Evolutionary conservation across 2,329 filamentous ascomycete genomes (phyloP).

Genomic region (Fusarium robinianum): DNA sequence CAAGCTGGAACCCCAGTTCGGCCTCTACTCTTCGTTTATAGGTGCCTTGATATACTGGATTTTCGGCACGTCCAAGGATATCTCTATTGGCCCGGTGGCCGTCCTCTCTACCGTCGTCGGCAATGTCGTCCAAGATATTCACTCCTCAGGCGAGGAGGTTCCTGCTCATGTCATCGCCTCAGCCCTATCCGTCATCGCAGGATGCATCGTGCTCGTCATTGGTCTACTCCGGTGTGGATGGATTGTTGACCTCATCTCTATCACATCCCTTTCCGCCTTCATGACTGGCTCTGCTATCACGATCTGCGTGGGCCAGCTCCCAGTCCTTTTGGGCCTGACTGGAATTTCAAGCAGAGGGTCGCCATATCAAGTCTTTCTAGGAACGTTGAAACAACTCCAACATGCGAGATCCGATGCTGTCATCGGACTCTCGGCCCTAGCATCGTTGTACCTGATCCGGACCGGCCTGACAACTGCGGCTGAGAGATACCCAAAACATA

Average conservation of each 20-base stretch:
- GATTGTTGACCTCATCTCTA: conserved; percentile 90
- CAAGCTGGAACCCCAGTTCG: conserved; percentile 77
- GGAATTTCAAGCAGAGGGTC: conserved; percentile 75
- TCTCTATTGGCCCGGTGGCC: conserved; percentile 94
- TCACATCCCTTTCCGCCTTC: conserved; percentile 89
- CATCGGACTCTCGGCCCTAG: conserved; percentile 82
- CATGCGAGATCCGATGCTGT: conserved; percentile 76
- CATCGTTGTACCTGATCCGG: conserved; percentile 77
- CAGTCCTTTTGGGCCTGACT: conserved; percentile 77
- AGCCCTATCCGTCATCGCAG: conserved; percentile 75
- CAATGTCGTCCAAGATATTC: conserved; percentile 72
- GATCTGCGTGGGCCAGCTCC: conserved; percentile 83
- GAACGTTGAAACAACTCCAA: conserved; percentile 74
- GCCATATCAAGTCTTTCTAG: conserved; percentile 82
- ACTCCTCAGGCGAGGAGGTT: conserved; percentile 59
- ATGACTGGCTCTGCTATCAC: conserved; percentile 96
- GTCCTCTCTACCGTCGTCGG: conserved; percentile 93
- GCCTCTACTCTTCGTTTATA: conserved; percentile 88
- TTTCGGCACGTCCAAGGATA: conserved; percentile 97
- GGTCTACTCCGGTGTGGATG: conserved; percentile 82
- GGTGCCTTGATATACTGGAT: conserved; percentile 96
- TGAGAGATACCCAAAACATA: conserved; percentile 68
- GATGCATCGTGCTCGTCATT: conserved; percentile 75
- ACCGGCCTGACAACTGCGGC: conserved; percentile 66
- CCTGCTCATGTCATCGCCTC: conserved; percentile 73